Evolutionary conservation across 2,329 filamentous ascomycete species (phyloP).

Genomic region (Epichloe hybrida): DNA sequence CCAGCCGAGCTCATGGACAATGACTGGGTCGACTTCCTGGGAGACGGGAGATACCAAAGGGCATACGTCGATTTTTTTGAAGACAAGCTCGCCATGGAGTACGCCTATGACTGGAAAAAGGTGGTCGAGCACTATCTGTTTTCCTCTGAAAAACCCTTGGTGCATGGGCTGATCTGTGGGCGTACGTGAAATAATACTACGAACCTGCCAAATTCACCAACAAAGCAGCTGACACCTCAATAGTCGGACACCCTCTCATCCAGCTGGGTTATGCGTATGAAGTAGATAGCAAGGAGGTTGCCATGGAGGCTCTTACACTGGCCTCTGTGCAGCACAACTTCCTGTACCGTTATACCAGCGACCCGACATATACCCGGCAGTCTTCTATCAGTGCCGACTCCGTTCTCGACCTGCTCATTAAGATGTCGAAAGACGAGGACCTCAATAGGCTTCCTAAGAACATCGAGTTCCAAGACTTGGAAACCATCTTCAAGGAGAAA

Average conservation of each 20-base stretch:
- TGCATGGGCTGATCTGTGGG: constrained; percentile 67
- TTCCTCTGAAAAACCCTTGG: constrained; percentile 57
- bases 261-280: constrained; percentile 92
- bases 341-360: constrained; percentile 56
- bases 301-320: constrained; percentile 74
- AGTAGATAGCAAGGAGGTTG: constrained; percentile 69
- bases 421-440: constrained; percentile 52
- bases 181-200: constrained; percentile 37
- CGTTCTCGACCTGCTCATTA: constrained; percentile 58
- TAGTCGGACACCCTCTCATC: constrained; percentile 84
- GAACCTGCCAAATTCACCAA: neutral
- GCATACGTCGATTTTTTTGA: constrained; percentile 94
- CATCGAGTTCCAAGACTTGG: constrained; percentile 48
- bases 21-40: constrained; percentile 80
- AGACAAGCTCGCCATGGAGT: constrained; percentile 62
- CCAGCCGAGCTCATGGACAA: constrained; percentile 69
- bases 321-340: constrained; percentile 44
- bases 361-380: constrained; percentile 54
- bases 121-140: constrained; percentile 69
- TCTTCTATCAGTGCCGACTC: constrained; percentile 47
- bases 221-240: constrained; percentile 8
- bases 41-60: constrained; percentile 68
- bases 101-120: constrained; percentile 72
- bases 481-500: constrained; percentile 52
- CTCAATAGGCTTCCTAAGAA: constrained; percentile 54